phyloP scores from a whole-genome alignment of 2,329 filamentous ascomycete genomes.

The Verticillium tricorpus region DNA sequence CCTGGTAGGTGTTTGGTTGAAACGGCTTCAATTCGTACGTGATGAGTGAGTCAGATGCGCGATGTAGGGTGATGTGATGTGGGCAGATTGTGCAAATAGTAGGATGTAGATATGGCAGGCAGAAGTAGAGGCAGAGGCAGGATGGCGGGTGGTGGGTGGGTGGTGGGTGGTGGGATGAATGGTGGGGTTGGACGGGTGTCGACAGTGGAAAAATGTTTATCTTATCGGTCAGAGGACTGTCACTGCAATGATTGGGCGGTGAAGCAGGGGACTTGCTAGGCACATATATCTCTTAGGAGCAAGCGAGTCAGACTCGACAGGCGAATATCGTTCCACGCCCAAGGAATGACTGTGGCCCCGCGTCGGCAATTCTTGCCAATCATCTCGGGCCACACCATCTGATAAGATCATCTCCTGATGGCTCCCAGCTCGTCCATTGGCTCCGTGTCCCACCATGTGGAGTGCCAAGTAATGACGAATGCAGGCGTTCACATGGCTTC shows the following conservation, averaged over 20 bases:
- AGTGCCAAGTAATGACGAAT: not conserved
- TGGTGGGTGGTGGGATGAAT: too few relatives aligned
- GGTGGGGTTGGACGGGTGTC: not conserved
- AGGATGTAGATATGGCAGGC: not conserved
- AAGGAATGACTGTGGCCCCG: not conserved
- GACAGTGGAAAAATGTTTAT: not conserved
- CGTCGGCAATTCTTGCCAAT: not conserved
- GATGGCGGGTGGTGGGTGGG: not conserved
- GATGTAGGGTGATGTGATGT: not conserved
- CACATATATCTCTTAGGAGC: not conserved
- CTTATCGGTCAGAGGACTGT: not conserved
- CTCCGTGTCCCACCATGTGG: not conserved
- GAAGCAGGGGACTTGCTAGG: not conserved
- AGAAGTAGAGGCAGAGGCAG: not conserved
- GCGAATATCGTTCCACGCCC: not conserved
- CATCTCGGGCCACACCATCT: not conserved
- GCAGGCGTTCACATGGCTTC: not conserved
- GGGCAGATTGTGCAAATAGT: too few relatives aligned
- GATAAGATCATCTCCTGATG: constrained; percentile 7
- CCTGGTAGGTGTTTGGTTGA: not conserved
- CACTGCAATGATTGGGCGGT: not conserved
- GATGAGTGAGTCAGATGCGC: not conserved
- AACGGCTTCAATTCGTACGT: not conserved
- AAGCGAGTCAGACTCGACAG: not conserved
- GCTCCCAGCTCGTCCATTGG: not conserved